phyloP scores from a whole-genome alignment of 2,329 filamentous ascomycete species.

The Fusarium anguioides region DNA sequence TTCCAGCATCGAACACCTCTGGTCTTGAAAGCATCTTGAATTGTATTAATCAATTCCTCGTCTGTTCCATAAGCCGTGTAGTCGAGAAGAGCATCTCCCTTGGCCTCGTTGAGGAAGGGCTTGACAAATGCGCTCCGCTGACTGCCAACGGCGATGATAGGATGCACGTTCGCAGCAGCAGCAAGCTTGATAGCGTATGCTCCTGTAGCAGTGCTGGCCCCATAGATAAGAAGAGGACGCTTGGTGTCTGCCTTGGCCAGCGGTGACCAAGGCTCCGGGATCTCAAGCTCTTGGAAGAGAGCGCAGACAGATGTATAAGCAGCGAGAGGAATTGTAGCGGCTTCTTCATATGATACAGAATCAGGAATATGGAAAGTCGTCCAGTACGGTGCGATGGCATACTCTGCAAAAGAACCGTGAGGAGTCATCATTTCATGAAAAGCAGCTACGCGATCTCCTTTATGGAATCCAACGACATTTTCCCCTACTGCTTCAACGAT shows the following conservation, averaged over 20 bases:
- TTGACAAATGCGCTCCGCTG: constrained; percentile 11
- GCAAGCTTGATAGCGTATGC: constrained; percentile 68
- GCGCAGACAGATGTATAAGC: constrained; percentile 13
- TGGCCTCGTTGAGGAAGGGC: constrained; percentile 5
- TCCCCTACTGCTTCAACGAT: constrained; percentile 32
- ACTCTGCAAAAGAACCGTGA: constrained; percentile 69
- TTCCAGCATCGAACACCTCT: constrained; percentile 1
- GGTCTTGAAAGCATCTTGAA: constrained; percentile 3
- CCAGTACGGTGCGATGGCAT: constrained; percentile 65
- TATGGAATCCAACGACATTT: constrained; percentile 32
- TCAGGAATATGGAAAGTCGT: constrained; percentile 67
- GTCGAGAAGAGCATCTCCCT: constrained; percentile 26
- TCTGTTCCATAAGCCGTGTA: constrained; percentile 2
- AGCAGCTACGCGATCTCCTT: constrained; percentile 60
- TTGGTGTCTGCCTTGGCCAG: constrained; percentile 28
- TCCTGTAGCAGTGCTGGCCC: constrained; percentile 64
- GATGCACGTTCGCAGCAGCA: constrained; percentile 62
- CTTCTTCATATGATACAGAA: background rate
- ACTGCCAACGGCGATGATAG: constrained; percentile 68
- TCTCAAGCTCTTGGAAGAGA: constrained; percentile 9
- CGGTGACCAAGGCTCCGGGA: constrained; percentile 17
- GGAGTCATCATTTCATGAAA: constrained; percentile 63
- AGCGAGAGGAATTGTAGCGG: constrained; percentile 15
- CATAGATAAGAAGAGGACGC: constrained; percentile 62
- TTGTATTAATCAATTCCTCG: background rate